phyloP scores from a whole-genome alignment of 1,139 yeast genomes.

The Suhomyces panamericanus region DNA sequence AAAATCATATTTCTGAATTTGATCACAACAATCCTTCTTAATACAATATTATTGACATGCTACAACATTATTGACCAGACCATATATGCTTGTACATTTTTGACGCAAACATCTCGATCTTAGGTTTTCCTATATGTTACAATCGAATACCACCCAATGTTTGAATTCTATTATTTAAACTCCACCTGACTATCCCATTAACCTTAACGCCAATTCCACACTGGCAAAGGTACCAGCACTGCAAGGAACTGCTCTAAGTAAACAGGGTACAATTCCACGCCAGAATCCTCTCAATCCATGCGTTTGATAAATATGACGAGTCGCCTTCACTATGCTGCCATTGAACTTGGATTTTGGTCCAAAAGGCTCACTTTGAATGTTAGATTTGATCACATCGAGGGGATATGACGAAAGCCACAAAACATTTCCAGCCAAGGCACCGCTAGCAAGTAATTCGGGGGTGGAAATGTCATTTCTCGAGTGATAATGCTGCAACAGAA shows the following conservation, averaged over 20 bases:
- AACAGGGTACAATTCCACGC: slow-evolving; percentile 71
- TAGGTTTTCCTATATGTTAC: no score
- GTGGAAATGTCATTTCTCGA: slow-evolving; percentile 58
- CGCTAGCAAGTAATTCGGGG: slow-evolving; percentile 58
- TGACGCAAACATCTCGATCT: no score
- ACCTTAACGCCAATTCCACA: slow-evolving; percentile 64
- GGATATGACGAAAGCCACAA: slow-evolving; percentile 75
- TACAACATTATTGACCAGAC: no score
- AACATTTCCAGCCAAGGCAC: slow-evolving; percentile 73
- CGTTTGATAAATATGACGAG: slow-evolving; percentile 42
- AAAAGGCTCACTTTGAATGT: slow-evolving; percentile 67
- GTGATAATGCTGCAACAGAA: slow-evolving; percentile 31
- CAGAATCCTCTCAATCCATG: slow-evolving; percentile 64
- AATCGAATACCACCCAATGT: no score
- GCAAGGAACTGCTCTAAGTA: slow-evolving; percentile 70
- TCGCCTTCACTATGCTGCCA: slow-evolving; percentile 49
- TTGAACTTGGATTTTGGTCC: slow-evolving; percentile 45
- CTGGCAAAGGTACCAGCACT: slow-evolving; percentile 80
- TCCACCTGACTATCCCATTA: slow-evolving; percentile 41
- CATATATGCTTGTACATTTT: no score
- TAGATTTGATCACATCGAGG: slow-evolving; percentile 66
- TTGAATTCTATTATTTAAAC: no score
- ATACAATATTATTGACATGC: no score
- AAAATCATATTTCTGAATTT: no score
- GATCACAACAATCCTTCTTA: no score